These are phyloP conservation scores for Theileria parva DNA, from an alignment of 169 alveolate genomes.

Conservation along the genomic window DNA sequence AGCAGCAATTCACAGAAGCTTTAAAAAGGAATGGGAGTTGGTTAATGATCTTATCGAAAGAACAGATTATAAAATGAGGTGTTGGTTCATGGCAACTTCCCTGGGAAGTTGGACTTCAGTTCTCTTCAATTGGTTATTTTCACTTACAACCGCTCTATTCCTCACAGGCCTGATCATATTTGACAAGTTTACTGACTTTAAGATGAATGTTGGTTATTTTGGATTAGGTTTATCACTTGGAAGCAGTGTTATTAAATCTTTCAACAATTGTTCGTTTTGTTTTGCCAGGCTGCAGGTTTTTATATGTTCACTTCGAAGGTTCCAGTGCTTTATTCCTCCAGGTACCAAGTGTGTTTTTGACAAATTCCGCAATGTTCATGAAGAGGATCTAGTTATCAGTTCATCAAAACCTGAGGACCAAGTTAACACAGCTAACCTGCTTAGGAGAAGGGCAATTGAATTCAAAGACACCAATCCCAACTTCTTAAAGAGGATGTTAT, in stretches of 20 bases:
- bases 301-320: constrained; percentile 1
- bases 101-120: constrained; percentile 34
- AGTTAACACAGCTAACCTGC: neutral
- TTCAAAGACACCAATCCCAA: neutral
- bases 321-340: constrained; percentile 10
- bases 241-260: constrained; percentile 10
- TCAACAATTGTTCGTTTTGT: constrained; percentile 21
- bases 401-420: neutral
- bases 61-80: constrained; percentile 16
- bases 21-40: constrained; percentile 29
- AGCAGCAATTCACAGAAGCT: constrained; percentile 38
- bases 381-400: constrained; percentile 9
- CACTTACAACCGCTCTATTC: neutral
- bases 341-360: neutral
- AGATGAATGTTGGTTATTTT: constrained; percentile 13
- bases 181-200: neutral
- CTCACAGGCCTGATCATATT: neutral
- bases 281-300: neutral
- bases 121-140: constrained; percentile 9
- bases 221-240: constrained; percentile 14
- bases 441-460: neutral
- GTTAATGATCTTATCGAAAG: neutral
- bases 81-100: constrained; percentile 18
- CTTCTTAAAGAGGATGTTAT: neutral
- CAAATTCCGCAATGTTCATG: constrained; percentile 9